Percentiles rank a stretch among this genome's conserved stretches.
These are phyloP conservation scores for Spizellomyces punctatus DNA, from an alignment of 192 early-diverging fungal genomes.

Conservation along the genomic window DNA sequence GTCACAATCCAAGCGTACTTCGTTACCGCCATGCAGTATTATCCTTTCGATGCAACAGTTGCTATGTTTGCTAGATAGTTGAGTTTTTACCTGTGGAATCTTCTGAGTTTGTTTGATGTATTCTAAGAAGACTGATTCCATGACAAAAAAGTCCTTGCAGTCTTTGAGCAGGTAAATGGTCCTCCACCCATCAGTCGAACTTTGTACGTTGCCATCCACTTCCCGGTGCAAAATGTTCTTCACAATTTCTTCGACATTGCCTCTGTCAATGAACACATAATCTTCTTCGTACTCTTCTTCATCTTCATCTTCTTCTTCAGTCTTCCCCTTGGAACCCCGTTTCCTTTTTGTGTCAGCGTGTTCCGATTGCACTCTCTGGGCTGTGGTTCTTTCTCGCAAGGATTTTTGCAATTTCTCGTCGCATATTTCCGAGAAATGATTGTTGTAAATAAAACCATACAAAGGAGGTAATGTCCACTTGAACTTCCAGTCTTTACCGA, in stretches of 20 bases:
- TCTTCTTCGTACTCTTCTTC: background rate
- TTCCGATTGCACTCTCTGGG: background rate
- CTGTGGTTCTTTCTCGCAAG: background rate
- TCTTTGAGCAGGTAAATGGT: slow-evolving; percentile 8
- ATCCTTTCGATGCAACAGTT: slow-evolving; percentile 2
- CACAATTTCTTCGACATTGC: slow-evolving; percentile 10
- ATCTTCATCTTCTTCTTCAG: too few species aligned
- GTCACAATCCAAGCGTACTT: slow-evolving; percentile 4
- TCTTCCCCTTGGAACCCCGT: background rate
- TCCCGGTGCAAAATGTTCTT: background rate
- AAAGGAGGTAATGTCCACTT: slow-evolving; percentile 8
- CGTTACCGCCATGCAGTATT: slow-evolving; percentile 12
- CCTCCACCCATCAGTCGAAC: too few species aligned
- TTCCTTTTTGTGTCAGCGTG: background rate
- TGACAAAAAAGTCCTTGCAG: background rate
- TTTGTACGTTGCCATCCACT: background rate
- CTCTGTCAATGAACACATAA: too few species aligned
- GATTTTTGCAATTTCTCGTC: slow-evolving; percentile 7
- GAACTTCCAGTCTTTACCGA: background rate
- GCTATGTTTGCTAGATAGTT: background rate
- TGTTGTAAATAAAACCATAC: slow-evolving; percentile 14
- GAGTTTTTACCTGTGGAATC: slow-evolving; percentile 4
- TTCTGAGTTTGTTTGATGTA: background rate
- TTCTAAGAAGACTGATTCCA: slow-evolving; percentile 6
- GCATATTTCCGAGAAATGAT: slow-evolving; percentile 1